Percentiles rank a stretch among this genome's conserved stretches.
phyloP scores from a whole-genome alignment of 495 filamentous ascomycete species.

The Astrocystis sublimbata region DNA sequence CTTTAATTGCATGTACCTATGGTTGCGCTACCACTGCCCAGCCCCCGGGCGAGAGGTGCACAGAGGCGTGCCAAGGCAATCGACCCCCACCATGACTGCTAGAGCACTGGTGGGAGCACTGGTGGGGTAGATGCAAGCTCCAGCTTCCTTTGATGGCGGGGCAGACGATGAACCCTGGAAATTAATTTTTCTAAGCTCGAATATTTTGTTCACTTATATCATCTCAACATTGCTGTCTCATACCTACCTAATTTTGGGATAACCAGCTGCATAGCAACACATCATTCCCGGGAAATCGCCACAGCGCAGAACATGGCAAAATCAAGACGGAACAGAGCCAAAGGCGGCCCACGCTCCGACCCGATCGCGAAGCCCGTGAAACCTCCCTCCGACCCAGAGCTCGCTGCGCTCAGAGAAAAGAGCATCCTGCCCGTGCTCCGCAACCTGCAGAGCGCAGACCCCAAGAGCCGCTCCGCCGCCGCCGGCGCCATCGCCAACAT shows the following conservation, averaged over 20 bases:
- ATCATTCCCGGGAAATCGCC: too few relatives aligned
- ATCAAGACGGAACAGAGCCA: conserved; percentile 41
- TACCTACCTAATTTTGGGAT: too few relatives aligned
- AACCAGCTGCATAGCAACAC: too few relatives aligned
- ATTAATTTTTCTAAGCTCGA: conserved; percentile 27
- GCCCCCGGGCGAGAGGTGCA: too few relatives aligned
- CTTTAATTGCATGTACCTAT: too few relatives aligned
- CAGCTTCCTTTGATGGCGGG: not conserved
- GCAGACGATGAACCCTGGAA: conserved; percentile 13
- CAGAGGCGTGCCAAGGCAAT: too few relatives aligned
- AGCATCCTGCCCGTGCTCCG: conserved; percentile 59
- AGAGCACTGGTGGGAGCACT: too few relatives aligned
- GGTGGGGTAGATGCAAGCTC: too few relatives aligned
- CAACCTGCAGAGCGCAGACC: conserved; percentile 55
- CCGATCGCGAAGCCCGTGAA: conserved; percentile 54
- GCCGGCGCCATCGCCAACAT: conserved; percentile 58
- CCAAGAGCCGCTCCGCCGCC: conserved; percentile 53
- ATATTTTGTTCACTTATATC: too few relatives aligned
- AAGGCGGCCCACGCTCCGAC: conserved; percentile 39
- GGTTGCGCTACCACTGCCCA: too few relatives aligned
- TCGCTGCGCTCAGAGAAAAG: conserved; percentile 56
- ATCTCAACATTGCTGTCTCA: too few relatives aligned
- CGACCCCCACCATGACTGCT: too few relatives aligned
- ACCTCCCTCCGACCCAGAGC: conserved; percentile 55
- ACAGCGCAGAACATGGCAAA: conserved; percentile 41